Evolutionary conservation across 352 stramenopile species (phyloP), one percentile per base, ranked within the genome.

Genomic region (Blastocystis hominis): DNA sequence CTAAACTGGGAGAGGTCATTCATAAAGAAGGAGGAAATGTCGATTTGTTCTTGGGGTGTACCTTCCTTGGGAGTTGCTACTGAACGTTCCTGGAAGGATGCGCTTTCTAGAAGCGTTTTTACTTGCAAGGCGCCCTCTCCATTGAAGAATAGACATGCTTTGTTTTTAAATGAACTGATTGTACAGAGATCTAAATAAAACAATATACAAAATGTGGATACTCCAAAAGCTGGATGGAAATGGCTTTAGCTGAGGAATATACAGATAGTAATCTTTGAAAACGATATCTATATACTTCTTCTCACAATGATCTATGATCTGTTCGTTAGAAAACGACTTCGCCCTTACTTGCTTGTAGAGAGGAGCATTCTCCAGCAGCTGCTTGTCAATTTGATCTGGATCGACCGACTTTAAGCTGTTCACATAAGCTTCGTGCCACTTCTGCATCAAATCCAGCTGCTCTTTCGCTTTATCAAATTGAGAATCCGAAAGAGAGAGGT

Each of bases 191-290:
- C 36, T 42, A 50, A 17, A 20, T n/a, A 46, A 64, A 46, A 38
- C 24, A 46, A 0, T 42, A 13, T 4, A 80, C 20, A 38, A 63
- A 38, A 30, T 30, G 9, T 20, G 36, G 17, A 5, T 64, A 84
- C 72, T 42, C 72, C 72, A 84, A 69, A 84, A 66, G 30, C 50
- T 30, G 30, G 53, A 30, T 54, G 72, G 72, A 84, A 84, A 84
- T 6, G 36, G 2, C 20, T 53, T 47, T 13, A n/a, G 50, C 3
- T 84, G 30, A 20, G 36, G 30, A n/a, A 84, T 66, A 47, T 66
- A 66, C 10, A 46, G 13, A 15, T 20, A 44, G 17, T 84, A 84
- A 24, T 64, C 46, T 30, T 66, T 69, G 17, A 69, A 55, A 68
- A 68, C 9, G 2, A 36, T 64, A 7, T 53, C 40, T 34, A n/a